These are phyloP conservation scores for Backusella luteola DNA, from an alignment of 192 early-diverging fungal species.

Conservation along the genomic window DNA sequence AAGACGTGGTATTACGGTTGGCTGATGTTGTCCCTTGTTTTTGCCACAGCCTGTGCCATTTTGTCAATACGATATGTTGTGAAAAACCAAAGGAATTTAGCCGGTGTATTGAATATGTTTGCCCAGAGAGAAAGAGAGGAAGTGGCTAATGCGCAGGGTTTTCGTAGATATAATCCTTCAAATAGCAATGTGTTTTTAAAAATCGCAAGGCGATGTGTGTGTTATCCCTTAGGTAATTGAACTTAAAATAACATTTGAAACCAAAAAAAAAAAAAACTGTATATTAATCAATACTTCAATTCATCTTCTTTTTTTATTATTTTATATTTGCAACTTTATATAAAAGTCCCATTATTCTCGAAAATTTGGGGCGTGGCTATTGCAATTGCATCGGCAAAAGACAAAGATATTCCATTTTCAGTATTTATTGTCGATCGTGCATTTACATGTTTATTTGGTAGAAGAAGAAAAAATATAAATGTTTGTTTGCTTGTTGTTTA, in stretches of 20 bases:
- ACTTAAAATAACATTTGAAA: not conserved
- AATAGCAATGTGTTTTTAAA: not conserved
- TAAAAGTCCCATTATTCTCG: not conserved
- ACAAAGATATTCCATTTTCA: not conserved
- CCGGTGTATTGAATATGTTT: not conserved
- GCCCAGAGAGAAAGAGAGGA: not conserved
- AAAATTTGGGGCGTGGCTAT: not conserved
- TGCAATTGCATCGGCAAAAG: not conserved
- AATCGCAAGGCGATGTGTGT: not conserved
- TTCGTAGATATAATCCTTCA: not conserved
- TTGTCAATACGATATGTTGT: not conserved
- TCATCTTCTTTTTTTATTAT: not conserved
- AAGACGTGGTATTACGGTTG: not conserved
- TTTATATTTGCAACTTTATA: not conserved
- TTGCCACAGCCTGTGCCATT: not conserved
- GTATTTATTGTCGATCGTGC: not conserved
- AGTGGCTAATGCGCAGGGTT: not conserved
- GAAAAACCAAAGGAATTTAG: not conserved
- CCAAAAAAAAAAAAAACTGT: not conserved
- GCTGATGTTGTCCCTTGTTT: not conserved
- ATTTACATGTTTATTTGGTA: constrained; percentile 1
- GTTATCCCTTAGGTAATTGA: not conserved
- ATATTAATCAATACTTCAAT: not conserved
- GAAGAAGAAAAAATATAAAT: not conserved
- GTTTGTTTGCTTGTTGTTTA: not conserved